Conservation (phyloP, 2,329 filamentous ascomycete species). For the Diplodia sapinea region DNA sequence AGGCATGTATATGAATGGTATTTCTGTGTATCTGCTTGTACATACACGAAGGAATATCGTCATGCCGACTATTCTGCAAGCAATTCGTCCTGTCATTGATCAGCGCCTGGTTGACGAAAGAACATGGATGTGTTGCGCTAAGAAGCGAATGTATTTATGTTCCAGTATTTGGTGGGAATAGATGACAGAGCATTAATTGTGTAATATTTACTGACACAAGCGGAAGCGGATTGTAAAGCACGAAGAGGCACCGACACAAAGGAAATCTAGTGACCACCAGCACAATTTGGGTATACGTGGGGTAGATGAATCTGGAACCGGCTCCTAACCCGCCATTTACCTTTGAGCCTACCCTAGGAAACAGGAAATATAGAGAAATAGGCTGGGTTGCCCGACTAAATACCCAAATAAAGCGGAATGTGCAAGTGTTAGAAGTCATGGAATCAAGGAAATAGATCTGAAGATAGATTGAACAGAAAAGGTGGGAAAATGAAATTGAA, state of each 20-base stretch:
- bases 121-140: neutral
- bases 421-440: conserved; percentile 1
- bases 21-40: no score
- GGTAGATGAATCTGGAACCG: conserved; percentile 17
- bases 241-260: conserved; percentile 3
- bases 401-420: conserved; percentile 5
- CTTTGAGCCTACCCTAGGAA: conserved; percentile 17
- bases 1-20: no score
- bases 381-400: neutral
- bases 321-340: conserved; percentile 17
- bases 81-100: neutral
- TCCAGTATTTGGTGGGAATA: neutral
- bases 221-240: conserved; percentile 7
- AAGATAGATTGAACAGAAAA: conserved; percentile 12
- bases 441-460: conserved; percentile 2
- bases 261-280: conserved; percentile 24
- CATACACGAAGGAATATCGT: no score
- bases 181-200: conserved; percentile 14
- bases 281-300: conserved; percentile 25
- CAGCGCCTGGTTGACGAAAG: neutral
- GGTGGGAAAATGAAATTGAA: conserved; percentile 10
- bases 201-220: conserved; percentile 11
- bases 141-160: conserved; percentile 2
- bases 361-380: neutral
- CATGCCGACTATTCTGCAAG: neutral